Base-by-base conservation (phyloP, 768 basidiomycete genomes). In the Lepiota venenata region DNA sequence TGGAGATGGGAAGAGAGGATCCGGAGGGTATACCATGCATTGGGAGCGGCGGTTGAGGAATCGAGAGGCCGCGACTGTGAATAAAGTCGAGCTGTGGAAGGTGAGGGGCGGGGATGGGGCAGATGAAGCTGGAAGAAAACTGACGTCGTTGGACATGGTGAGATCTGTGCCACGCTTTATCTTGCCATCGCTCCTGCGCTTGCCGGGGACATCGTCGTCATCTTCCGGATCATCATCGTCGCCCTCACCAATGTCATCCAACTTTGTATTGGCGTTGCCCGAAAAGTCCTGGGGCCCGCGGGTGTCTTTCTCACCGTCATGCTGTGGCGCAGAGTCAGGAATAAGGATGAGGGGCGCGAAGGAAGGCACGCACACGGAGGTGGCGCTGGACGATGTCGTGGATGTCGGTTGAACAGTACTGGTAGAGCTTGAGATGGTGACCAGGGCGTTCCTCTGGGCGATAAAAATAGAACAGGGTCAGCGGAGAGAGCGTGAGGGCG, bases 381-480 rank as follows among this genome's bases (percentile, higher is more conserved):
- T 90, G 88, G 40, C 87, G 80, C 57, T 85, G 77, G 25, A 91
- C 80, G 59, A 91, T 84, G 56, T 80, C 77, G 57, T 83, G 78
- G 54, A 87, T 81, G 63, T 91, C 86, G 11, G 70, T 65, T 11
- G 88, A 91, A 66, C 86, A 84, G 62, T 91, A 92, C 65, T 91
- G 87, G 71, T 88, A 90, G 16, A 91, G 78, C 72, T 91, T 91
- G 59, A 83, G 69, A 71, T 88, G 84, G 67, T 91, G 88, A 15
- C 89, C 88, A 47, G 85, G 78, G 32, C 85, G 81, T 69, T 88
- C 86, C 74, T 89, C 87, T 88, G 64, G 36, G 47, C 55, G 68
- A 71, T 73, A 69, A 73, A 76, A 75, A 79, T 74, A 76, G 72
- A 71, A 72, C 64, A 58, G 53, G 59, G 61, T 65, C 61, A 60